Percentiles rank a stretch among this genome's conserved stretches.
Conservation (phyloP, 2,329 filamentous ascomycete species). For the Akanthomyces dipterigenus region DNA sequence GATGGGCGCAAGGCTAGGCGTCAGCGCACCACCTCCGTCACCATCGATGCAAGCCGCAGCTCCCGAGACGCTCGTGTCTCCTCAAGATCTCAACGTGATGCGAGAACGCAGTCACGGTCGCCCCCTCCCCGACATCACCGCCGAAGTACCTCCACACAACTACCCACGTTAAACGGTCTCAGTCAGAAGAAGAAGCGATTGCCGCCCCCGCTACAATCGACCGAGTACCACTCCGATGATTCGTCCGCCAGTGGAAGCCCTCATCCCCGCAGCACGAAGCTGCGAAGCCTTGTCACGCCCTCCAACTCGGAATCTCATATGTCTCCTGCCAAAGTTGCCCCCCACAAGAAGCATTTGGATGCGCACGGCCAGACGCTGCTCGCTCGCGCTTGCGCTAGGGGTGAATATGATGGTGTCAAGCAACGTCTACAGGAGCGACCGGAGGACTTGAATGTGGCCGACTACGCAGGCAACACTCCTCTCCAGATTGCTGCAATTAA, state of each 20-base stretch:
- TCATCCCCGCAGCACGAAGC: constrained; percentile 50
- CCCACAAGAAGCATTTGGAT: constrained; percentile 82
- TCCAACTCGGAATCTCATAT: constrained; percentile 52
- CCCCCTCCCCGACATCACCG: constrained; percentile 53
- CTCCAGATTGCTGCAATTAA: constrained; percentile 88
- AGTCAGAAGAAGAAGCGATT: constrained; percentile 54
- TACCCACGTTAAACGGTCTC: constrained; percentile 49
- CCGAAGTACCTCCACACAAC: constrained; percentile 58
- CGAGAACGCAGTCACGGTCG: constrained; percentile 46
- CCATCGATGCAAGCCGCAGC: constrained; percentile 28
- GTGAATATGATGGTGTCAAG: constrained; percentile 74
- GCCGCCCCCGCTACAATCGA: constrained; percentile 54
- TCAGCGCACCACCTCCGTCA: constrained; percentile 42
- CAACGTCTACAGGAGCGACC: constrained; percentile 69
- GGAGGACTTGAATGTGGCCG: constrained; percentile 80
- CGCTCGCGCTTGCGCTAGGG: constrained; percentile 82
- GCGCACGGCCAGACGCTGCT: constrained; percentile 86
- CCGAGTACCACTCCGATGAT: constrained; percentile 62
- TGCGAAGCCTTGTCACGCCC: constrained; percentile 49
- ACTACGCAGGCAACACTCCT: constrained; percentile 95
- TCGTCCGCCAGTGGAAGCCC: constrained; percentile 56
- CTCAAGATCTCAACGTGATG: constrained; percentile 27
- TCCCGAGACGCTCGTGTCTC: constrained; percentile 29
- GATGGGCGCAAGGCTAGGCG: constrained; percentile 48
- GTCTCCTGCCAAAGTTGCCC: constrained; percentile 60